Percentiles rank a stretch among this genome's conserved stretches.
These are phyloP conservation scores for Marchantia paleacea DNA, from an alignment of 225 moss, liverwort and hornwort genomes.

Conservation along the genomic window DNA sequence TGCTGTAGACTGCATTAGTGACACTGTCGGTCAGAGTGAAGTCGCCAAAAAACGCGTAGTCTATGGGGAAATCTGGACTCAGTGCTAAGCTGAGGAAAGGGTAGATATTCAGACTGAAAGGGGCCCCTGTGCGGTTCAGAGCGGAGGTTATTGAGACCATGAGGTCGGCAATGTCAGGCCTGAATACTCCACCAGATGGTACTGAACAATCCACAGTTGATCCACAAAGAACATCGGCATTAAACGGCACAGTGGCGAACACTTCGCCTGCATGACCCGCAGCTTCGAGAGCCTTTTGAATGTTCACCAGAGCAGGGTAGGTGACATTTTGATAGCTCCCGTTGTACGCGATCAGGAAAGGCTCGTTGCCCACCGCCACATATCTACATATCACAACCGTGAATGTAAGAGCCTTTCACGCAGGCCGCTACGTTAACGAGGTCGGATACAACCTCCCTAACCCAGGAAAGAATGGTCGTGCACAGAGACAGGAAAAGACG, in stretches of 20 bases:
- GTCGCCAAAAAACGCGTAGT: constrained; percentile 62
- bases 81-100: constrained; percentile 78
- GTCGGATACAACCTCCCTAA: not conserved
- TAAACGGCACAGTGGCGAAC: constrained; percentile 76
- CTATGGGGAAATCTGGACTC: constrained; percentile 55
- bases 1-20: constrained; percentile 39
- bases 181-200: constrained; percentile 60
- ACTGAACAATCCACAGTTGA: constrained; percentile 7
- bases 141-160: constrained; percentile 54
- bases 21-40: constrained; percentile 40
- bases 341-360: constrained; percentile 71
- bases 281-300: constrained; percentile 66
- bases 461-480: not conserved
- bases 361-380: constrained; percentile 88
- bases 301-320: constrained; percentile 64
- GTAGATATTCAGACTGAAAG: constrained; percentile 79
- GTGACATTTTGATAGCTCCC: constrained; percentile 47
- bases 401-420: not conserved
- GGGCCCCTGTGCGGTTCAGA: constrained; percentile 56
- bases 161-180: constrained; percentile 52
- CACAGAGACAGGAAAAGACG: not conserved
- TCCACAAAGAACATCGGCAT: constrained; percentile 67
- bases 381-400: constrained; percentile 38
- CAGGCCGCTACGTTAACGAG: too few species aligned
- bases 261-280: constrained; percentile 49